Conservation (phyloP, 2,329 filamentous ascomycete genomes). For the Hypoxylon sp. region DNA sequence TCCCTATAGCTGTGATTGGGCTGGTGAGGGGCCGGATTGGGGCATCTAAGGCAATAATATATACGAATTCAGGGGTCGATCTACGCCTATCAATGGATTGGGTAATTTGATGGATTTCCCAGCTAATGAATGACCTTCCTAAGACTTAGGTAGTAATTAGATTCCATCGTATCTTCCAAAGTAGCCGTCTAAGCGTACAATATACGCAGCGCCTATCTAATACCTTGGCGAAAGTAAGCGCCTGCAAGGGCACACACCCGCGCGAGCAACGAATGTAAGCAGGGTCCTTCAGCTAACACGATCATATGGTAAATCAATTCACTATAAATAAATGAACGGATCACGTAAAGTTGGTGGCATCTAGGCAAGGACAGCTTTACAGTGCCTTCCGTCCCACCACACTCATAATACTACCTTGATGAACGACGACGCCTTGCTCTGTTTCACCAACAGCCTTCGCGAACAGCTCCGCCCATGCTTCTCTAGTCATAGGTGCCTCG, state of each 20-base stretch:
- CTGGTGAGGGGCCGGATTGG: too few species aligned
- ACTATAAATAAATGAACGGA: not conserved
- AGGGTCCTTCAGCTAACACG: not conserved
- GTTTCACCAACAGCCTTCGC: conserved; percentile 46
- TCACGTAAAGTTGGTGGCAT: not conserved
- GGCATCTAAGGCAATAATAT: too few species aligned
- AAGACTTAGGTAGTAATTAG: too few species aligned
- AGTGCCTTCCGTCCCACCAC: conserved; percentile 40
- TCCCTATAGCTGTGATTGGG: too few species aligned
- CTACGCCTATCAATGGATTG: too few species aligned
- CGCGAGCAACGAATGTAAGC: not conserved
- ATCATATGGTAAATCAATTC: not conserved
- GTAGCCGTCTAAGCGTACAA: too few species aligned
- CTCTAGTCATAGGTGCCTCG: conserved; percentile 41
- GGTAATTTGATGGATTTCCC: too few species aligned
- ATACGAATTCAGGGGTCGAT: too few species aligned
- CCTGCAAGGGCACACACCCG: not conserved
- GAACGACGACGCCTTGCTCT: conserved; percentile 46
- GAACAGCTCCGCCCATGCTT: conserved; percentile 44
- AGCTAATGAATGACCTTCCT: too few species aligned
- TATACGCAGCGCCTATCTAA: too few species aligned
- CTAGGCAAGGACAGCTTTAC: conserved; percentile 16
- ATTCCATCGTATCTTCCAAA: too few species aligned
- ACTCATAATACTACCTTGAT: conserved; percentile 33
- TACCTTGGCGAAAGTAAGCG: not conserved